Evolutionary conservation across 768 basidiomycete genomes (phyloP).

Genomic region (Leccinum truebloodii): DNA sequence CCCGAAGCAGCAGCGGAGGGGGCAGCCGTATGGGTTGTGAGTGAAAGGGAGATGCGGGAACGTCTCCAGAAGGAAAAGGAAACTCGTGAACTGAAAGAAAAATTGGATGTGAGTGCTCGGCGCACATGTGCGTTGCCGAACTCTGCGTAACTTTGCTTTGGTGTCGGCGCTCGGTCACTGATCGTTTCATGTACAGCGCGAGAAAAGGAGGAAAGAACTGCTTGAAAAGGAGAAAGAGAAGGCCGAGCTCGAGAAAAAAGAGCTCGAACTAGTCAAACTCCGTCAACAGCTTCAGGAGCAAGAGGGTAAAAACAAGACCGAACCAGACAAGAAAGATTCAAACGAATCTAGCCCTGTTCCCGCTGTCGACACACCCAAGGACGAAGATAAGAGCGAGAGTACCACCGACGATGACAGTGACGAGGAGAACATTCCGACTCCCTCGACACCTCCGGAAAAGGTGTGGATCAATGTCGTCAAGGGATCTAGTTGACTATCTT

Average conservation of each 20-base stretch:
- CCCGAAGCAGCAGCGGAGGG: slow-evolving; percentile 74
- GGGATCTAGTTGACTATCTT: slow-evolving; percentile 35
- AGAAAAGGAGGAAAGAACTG: slow-evolving; percentile 45
- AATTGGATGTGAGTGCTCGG: slow-evolving; percentile 55
- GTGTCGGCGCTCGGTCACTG: slow-evolving; percentile 3
- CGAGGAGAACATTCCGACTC: slow-evolving; percentile 40
- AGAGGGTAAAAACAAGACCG: slow-evolving; percentile 49
- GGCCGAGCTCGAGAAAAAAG: slow-evolving; percentile 66
- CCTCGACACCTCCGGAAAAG: slow-evolving; percentile 31
- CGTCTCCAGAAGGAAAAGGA: slow-evolving; percentile 74
- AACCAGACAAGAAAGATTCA: slow-evolving; percentile 42
- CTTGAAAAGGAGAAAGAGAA: slow-evolving; percentile 55
- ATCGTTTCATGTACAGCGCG: slow-evolving; percentile 34
- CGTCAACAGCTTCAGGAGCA: slow-evolving; percentile 53
- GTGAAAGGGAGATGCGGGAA: slow-evolving; percentile 75
- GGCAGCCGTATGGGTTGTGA: slow-evolving; percentile 69
- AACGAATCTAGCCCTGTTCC: slow-evolving; percentile 23
- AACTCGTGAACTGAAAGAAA: slow-evolving; percentile 65
- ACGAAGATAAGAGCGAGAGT: slow-evolving; percentile 35
- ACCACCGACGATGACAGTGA: slow-evolving; percentile 43
- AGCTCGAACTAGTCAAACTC: slow-evolving; percentile 55
- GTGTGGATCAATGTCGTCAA: slow-evolving; percentile 30
- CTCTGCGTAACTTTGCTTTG: slow-evolving; percentile 16
- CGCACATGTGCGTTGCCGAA: slow-evolving; percentile 17
- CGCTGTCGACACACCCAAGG: slow-evolving; percentile 17